Evolutionary conservation across 768 basidiomycete genomes (phyloP).

Genomic region (Epithele typhae): DNA sequence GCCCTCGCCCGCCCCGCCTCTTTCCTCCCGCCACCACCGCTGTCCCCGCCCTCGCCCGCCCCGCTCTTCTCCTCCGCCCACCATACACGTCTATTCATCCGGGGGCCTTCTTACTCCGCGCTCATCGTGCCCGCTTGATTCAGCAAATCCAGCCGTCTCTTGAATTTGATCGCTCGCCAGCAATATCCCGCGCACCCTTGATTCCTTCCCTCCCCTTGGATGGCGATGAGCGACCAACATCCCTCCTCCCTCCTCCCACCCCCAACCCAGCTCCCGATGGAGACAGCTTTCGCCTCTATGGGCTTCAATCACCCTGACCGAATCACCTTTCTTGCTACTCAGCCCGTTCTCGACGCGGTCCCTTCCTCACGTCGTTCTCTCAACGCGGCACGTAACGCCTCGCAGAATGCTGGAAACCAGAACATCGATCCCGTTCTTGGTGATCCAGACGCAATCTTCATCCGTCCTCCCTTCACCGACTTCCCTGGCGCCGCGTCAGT

Average conservation of each 20-base stretch:
- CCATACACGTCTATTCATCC: no score
- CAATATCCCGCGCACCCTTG: constrained; percentile 7
- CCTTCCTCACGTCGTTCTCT: no score
- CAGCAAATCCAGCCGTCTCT: neutral
- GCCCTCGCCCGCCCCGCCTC: constrained; percentile 1
- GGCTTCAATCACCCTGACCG: neutral
- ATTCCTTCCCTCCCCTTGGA: constrained; percentile 8
- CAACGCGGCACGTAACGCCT: no score
- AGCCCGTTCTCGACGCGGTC: no score
- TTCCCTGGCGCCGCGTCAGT: constrained; percentile 60
- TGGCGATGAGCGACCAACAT: constrained; percentile 9
- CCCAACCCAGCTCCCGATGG: constrained; percentile 3
- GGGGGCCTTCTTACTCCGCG: no score
- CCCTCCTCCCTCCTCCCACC: constrained; percentile 17
- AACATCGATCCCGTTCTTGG: constrained; percentile 54
- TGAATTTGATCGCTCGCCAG: neutral
- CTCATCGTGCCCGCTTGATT: no score
- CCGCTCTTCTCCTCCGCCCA: constrained; percentile 5
- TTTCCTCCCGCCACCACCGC: constrained; percentile 11
- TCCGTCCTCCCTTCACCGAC: constrained; percentile 66
- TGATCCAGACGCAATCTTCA: constrained; percentile 65
- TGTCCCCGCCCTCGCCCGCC: constrained; percentile 6
- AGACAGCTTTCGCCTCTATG: constrained; percentile 1
- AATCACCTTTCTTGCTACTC: no score
- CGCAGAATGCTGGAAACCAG: constrained; percentile 10